Percentiles rank a stretch among this genome's conserved stretches.
phyloP scores from a whole-genome alignment of 2,329 filamentous ascomycete genomes.

The Aspergillus brunneoviolaceus region DNA sequence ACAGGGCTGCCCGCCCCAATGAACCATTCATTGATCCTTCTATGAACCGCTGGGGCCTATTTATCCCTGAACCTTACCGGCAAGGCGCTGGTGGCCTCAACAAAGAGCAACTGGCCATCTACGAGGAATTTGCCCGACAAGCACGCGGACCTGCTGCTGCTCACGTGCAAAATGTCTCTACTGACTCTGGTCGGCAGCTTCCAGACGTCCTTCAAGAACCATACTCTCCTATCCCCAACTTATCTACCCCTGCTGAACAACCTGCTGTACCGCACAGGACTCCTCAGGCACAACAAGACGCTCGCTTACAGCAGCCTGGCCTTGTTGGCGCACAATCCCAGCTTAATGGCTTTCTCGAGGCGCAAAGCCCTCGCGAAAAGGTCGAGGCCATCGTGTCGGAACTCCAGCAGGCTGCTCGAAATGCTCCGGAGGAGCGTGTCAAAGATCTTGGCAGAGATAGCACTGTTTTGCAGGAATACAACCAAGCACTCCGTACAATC shows the following conservation, averaged over 20 bases:
- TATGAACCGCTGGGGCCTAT: slow-evolving; percentile 87
- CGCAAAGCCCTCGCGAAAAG: slow-evolving; percentile 53
- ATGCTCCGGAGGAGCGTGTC: slow-evolving; percentile 58
- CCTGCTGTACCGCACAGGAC: slow-evolving; percentile 61
- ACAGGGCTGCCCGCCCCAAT: slow-evolving; percentile 71
- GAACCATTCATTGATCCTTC: slow-evolving; percentile 80
- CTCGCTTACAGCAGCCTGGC: slow-evolving; percentile 39
- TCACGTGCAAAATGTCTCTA: slow-evolving; percentile 57
- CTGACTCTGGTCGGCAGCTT: slow-evolving; percentile 60
- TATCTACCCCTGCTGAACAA: slow-evolving; percentile 62
- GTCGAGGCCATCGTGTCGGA: slow-evolving; percentile 57
- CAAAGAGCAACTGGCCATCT: slow-evolving; percentile 88
- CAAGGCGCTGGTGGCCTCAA: slow-evolving; percentile 81
- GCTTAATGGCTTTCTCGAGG: slow-evolving; percentile 61
- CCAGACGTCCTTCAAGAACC: slow-evolving; percentile 63
- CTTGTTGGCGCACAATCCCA: slow-evolving; percentile 48
- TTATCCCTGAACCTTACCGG: slow-evolving; percentile 91
- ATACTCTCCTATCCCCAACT: slow-evolving; percentile 59
- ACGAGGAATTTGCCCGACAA: slow-evolving; percentile 91
- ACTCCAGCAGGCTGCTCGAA: slow-evolving; percentile 56
- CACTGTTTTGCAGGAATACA: slow-evolving; percentile 58
- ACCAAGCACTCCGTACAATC: slow-evolving; percentile 56
- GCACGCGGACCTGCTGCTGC: slow-evolving; percentile 62
- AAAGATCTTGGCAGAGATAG: slow-evolving; percentile 57
- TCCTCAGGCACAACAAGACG: slow-evolving; percentile 51